phyloP scores from a whole-genome alignment of 371 early-diverging fungal species.

The Basidiobolus meristosporus region DNA sequence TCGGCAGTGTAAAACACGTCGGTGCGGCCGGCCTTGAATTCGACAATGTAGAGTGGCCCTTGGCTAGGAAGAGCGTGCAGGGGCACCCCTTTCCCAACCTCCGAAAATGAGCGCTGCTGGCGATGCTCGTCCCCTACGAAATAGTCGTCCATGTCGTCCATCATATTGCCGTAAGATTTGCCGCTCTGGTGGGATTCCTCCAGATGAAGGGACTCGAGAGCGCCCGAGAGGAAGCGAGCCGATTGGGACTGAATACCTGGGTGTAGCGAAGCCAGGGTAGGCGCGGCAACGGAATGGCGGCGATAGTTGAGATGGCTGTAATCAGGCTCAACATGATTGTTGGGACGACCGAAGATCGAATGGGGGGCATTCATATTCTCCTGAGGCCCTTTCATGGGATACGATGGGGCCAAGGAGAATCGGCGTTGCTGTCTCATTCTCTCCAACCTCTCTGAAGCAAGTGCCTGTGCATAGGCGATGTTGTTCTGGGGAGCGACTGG shows the following conservation, averaged over 20 bases:
- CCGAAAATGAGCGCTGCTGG: slow-evolving; percentile 4
- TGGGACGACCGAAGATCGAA: slow-evolving; percentile 2
- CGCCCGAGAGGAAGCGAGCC: slow-evolving; percentile 5
- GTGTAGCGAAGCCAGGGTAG: slow-evolving; percentile 4
- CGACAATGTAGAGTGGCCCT: slow-evolving; percentile 49
- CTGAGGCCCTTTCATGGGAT: slow-evolving; percentile 1
- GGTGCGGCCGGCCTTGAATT: slow-evolving; percentile 76
- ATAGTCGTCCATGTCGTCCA: slow-evolving; percentile 10
- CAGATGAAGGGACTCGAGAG: slow-evolving; percentile 11
- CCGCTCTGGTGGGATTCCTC: slow-evolving; percentile 6
- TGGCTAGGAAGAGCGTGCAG: slow-evolving; percentile 20
- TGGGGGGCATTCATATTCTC: slow-evolving; percentile 2
- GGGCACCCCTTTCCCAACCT: slow-evolving; percentile 24
- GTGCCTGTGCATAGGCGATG: slow-evolving; percentile 1
- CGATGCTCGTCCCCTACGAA: slow-evolving; percentile 8
- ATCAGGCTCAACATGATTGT: slow-evolving; percentile 1
- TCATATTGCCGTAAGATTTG: slow-evolving; percentile 2
- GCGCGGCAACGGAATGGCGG: slow-evolving; percentile 21
- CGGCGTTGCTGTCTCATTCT: slow-evolving; percentile 5
- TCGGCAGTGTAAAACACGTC: slow-evolving; percentile 56
- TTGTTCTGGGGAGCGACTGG: slow-evolving; percentile 3
- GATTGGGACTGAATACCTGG: slow-evolving; percentile 1
- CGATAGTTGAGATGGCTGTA: slow-evolving; percentile 11
- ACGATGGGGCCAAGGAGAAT: slow-evolving; percentile 4
- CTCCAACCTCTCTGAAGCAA: slow-evolving; percentile 3